A percentile compares a stretch with the other conserved stretches of the same genome.
These are phyloP conservation scores for Thermochaetoides thermophila DNA, from an alignment of 495 filamentous ascomycete species.

Conservation along the genomic window DNA sequence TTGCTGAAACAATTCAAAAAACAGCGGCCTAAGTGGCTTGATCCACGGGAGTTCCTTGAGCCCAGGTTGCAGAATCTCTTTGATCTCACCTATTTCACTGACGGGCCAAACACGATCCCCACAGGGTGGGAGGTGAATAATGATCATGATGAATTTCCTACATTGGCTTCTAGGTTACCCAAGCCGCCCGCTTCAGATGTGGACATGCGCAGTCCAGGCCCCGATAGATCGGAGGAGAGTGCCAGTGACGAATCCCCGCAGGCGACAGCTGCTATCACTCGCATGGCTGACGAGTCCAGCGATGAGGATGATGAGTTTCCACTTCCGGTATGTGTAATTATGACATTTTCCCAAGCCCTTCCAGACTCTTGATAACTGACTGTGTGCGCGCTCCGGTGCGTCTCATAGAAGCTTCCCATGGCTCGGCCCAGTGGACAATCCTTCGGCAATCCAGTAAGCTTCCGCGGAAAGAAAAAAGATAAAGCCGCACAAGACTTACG, in stretches of 20 bases:
- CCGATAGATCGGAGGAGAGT: conserved; percentile 26
- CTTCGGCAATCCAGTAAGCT: conserved; percentile 12
- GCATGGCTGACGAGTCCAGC: conserved; percentile 39
- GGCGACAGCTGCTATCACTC: conserved; percentile 16
- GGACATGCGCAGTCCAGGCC: conserved; percentile 18
- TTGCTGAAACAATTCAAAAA: conserved; percentile 18
- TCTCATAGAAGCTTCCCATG: background rate
- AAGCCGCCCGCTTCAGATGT: conserved; percentile 17
- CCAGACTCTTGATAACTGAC: too few species aligned
- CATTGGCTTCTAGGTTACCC: conserved; percentile 38
- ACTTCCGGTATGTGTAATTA: too few species aligned
- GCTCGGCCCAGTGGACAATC: too few species aligned
- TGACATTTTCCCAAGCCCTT: too few species aligned
- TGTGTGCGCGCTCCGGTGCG: too few species aligned
- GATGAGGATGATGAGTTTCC: conserved; percentile 28
- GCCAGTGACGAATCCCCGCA: conserved; percentile 19
- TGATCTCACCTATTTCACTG: conserved; percentile 44
- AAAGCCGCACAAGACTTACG: conserved; percentile 21
- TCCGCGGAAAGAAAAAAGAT: conserved; percentile 22
- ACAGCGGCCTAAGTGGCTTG: conserved; percentile 29
- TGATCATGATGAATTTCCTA: conserved; percentile 39
- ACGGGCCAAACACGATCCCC: conserved; percentile 38
- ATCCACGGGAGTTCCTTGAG: conserved; percentile 32
- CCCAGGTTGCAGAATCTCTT: conserved; percentile 53
- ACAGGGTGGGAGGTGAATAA: conserved; percentile 46